Evolutionary conservation across 768 basidiomycete genomes (phyloP), one percentile per base, ranked within the genome.

Genomic region (Dacryopinax spathularia): DNA sequence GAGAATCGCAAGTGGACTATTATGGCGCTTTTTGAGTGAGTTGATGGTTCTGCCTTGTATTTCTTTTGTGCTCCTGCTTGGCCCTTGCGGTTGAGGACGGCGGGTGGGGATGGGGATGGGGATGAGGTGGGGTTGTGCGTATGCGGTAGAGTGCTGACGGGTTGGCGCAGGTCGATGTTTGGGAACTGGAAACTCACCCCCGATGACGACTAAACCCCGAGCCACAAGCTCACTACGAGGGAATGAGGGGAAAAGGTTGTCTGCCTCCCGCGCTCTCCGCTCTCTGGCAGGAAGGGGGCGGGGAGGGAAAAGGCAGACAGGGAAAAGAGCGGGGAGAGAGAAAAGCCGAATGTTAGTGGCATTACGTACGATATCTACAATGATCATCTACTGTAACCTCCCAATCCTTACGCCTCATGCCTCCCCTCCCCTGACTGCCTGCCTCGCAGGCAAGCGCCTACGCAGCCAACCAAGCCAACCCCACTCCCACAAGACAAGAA

Each of bases 1-100:
- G 94, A 97, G 76, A 99, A 99, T 77, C 83, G 95, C 64, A 94
- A 93, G 73, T 95, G 92, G 94, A 93, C 93, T 0, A 95, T 86
- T 69, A 91, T 94, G 85, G 90, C 92, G 15, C 74, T 83, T 12
- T 95, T 96, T 69, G 90, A 92, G 89, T 91, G 69, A 63, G 87
- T 83, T 9, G 1, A 9, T 12, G 16, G n/a, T n/a, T n/a, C n/a
- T 35, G 18, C 35, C 33, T 64, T 34, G 7, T 16, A 37, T 41
- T 44, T n/a, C 29, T 61, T 60, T 33, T 60, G 31, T 33, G 29
- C 9, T 60, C n/a, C n/a, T n/a, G 10, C 36, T 37, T 10, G 36
- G 36, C 36, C 12, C 10, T 10, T 10, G 36, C 12, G n/a, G n/a
- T n/a, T n/a, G n/a, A n/a, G n/a, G n/a, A n/a, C n/a, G n/a, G n/a